phyloP scores from a whole-genome alignment of 208 protist genomes.

The Porcisia hertigi region DNA sequence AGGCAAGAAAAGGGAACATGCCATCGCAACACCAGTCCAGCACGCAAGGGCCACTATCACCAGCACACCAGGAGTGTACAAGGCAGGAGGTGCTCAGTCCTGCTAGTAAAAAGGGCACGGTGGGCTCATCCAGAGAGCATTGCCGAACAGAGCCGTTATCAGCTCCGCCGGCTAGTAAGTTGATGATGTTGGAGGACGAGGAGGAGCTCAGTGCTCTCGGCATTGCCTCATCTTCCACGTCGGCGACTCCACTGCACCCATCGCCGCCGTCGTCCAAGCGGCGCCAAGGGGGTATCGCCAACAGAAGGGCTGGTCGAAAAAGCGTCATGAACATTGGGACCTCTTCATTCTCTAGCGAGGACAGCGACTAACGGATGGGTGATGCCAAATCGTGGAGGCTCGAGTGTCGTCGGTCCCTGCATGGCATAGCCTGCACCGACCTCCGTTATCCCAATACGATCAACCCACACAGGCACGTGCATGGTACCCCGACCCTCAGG shows the following conservation, averaged over 20 bases:
- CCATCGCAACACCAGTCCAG: not conserved
- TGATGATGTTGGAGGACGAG: conserved; percentile 1
- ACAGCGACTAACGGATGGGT: conserved; percentile 3
- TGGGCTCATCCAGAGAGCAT: not conserved
- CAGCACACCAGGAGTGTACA: not conserved
- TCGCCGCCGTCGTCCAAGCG: not conserved
- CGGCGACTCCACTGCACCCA: not conserved
- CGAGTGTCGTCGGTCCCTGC: not conserved
- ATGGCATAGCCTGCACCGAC: not conserved
- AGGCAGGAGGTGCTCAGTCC: not conserved
- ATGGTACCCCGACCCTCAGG: not conserved
- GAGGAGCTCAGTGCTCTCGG: conserved; percentile 6
- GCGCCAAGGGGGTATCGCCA: not conserved
- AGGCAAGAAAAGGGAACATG: not conserved
- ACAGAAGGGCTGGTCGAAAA: not conserved
- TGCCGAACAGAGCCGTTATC: not conserved
- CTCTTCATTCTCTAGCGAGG: conserved; percentile 11
- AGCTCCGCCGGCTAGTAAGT: not conserved
- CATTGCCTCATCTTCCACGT: not conserved
- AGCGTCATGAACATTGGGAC: conserved; percentile 18
- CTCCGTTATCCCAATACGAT: not conserved
- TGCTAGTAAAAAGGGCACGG: not conserved
- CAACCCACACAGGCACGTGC: not conserved
- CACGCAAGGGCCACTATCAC: not conserved
- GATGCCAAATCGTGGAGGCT: not conserved